Percentiles rank a stretch among this genome's conserved stretches.
Evolutionary conservation across 2,329 filamentous ascomycete genomes (phyloP).

Genomic region (Fulvia fulva): DNA sequence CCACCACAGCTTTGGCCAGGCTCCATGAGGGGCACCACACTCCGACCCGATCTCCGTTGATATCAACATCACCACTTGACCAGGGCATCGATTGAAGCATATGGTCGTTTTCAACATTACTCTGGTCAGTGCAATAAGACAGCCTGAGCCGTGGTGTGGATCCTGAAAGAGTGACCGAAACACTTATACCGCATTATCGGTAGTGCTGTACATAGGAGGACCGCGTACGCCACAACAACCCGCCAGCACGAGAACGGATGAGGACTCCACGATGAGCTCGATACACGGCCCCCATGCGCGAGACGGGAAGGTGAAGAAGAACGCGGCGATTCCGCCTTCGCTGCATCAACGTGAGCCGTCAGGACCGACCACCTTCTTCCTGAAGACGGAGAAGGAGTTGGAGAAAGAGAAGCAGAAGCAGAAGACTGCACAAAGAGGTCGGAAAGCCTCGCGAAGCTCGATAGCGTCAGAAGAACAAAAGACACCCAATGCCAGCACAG

Average conservation of each 20-base stretch:
- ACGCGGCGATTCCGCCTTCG: neutral
- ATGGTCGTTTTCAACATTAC: neutral
- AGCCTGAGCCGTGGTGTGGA: neutral
- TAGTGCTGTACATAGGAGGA: neutral
- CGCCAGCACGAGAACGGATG: neutral
- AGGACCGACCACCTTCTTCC: constrained; percentile 57
- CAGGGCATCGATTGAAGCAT: neutral
- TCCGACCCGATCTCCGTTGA: neutral
- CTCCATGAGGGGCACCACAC: neutral
- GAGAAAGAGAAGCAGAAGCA: constrained; percentile 28
- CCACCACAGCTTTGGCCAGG: neutral
- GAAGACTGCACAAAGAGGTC: constrained; percentile 17
- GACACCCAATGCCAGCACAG: constrained; percentile 26
- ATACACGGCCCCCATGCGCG: neutral
- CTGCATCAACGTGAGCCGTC: constrained; percentile 25
- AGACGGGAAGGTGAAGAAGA: constrained; percentile 4
- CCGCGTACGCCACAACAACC: neutral
- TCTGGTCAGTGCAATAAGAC: neutral
- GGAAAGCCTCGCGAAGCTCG: constrained; percentile 24
- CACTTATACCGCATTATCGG: neutral
- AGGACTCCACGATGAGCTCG: constrained; percentile 1
- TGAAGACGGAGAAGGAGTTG: constrained; percentile 52
- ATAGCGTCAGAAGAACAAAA: constrained; percentile 10
- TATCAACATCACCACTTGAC: neutral
- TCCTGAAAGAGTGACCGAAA: neutral